Evolutionary conservation across 176 grass and related monocot species (phyloP), one percentile per base, ranked within the genome.

Genomic region (Avena sativa): DNA sequence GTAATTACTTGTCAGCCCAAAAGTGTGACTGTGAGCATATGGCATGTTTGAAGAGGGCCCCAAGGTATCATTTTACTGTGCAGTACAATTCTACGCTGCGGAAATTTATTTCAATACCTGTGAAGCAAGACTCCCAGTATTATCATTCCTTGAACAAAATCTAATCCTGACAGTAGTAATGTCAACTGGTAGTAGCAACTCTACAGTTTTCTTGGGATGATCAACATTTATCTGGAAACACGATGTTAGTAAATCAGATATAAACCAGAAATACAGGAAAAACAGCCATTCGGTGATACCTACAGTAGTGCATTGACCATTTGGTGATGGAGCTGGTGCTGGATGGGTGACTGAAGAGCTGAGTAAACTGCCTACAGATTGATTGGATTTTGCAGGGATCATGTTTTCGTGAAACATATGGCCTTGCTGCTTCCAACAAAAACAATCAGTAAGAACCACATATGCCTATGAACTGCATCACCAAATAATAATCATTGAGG

Each of bases 111-210:
- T 73, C 55, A 19, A 0, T 87, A 63, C 78, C 78, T 87, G 19
- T 74, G 85, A 81, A 76, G 44, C 43, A 65, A 20, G 43, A 76
- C 12, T 85, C 49, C 40, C 71, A 36, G 43, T 34, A 74, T 28
- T 58, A 85, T 65, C 57, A 65, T 76, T 65, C 44, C 26, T 85
- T 64, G 83, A 30, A 62, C 44, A 72, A 81, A 81, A 87, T 81
- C 36, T 71, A 81, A 81, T 74, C 77, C 44, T 81, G 73, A 87
- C 28, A 50, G 23, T 15, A 38, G 56, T 61, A 59, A 87, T 74
- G 46, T 74, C 28, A 47, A 12, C 40, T 62, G 68, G 68, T 50
- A 87, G 55, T 43, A 81, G 9, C 56, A 87, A 74, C 19, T 87
- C 85, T 52, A 87, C 30, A n/a, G 78, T 53, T 74, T 74, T 81